Evolutionary conservation across 2,329 filamentous ascomycete genomes (phyloP), one percentile per base, ranked within the genome.

Genomic region (Beauveria sp.): DNA sequence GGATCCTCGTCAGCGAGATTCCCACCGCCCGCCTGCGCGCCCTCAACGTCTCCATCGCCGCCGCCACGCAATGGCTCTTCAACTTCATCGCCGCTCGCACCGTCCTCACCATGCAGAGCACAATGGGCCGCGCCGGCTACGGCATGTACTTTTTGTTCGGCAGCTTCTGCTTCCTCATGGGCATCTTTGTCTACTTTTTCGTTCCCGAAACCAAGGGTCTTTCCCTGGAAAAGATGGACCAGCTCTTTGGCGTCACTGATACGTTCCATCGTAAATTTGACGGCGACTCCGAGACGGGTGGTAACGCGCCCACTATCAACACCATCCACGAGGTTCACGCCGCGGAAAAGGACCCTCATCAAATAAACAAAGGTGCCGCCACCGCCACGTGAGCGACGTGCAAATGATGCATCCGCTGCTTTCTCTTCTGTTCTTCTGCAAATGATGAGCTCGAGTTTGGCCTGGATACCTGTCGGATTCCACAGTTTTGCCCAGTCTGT

Each of bases 21-120:
- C 87, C 87, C 0, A 86, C 85, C 7, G 85, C 86, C 0, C 79
- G 88, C 40, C 77, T 90, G 8, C 77, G 88, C 61, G 84, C 83
- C 20, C 75, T 88, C 66, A 90, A 89, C 68, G 87, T 90, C 7
- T 82, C 87, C 1, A 77, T 90, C 52, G 87, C 82, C 0, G 87
- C 88, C 0, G 85, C 84, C 1, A 88, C 85, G 0, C 87, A 90
- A 68, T 89, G 87, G 87, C 72, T 90, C 5, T 90, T 90, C 73
- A 91, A 91, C 70, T 88, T 90, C 64, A 82, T 89, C 10, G 85
- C 90, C 62, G 87, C 88, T 1, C 77, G 85, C 62, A 85, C 85
- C 40, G 86, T 87, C 3, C 83, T 87, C 2, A 85, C 82, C 52
- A 90, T 90, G 87, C 78, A 90, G 68, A 78, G 78, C 74, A 81